Conservation (phyloP, 1,284 basidiomycete genomes). For the Naganishia albida region DNA sequence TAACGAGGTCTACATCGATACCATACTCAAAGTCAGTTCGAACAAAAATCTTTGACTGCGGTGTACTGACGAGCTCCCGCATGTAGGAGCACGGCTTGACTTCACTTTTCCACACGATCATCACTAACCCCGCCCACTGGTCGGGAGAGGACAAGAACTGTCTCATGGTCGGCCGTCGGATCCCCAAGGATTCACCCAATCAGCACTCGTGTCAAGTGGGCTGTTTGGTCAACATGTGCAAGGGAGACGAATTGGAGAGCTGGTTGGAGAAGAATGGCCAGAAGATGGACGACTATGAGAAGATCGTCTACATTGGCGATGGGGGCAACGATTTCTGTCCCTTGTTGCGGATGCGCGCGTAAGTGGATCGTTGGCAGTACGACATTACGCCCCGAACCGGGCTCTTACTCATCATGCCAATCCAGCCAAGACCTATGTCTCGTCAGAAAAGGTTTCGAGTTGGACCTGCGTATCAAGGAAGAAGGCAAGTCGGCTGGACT, state of each 20-base stretch:
- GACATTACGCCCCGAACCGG: background rate
- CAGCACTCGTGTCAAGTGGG: conserved; percentile 86
- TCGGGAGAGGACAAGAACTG: conserved; percentile 63
- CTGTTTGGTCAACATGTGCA: conserved; percentile 97
- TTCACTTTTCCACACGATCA: conserved; percentile 76
- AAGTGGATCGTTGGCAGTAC: conserved; percentile 42
- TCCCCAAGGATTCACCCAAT: conserved; percentile 67
- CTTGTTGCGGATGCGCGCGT: conserved; percentile 75
- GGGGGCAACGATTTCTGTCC: conserved; percentile 96
- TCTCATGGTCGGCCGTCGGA: conserved; percentile 72
- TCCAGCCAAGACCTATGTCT: conserved; percentile 72
- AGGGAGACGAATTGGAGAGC: conserved; percentile 86
- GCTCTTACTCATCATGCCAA: too few species aligned
- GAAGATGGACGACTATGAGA: conserved; percentile 62
- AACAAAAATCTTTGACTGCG: background rate
- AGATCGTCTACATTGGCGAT: conserved; percentile 89
- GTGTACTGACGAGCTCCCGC: conserved; percentile 25
- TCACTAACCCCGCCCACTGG: conserved; percentile 92
- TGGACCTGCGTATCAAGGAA: conserved; percentile 70
- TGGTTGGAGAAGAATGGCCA: conserved; percentile 70
- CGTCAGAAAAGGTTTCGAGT: conserved; percentile 72
- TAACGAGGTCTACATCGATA: conserved; percentile 77
- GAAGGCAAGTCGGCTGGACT: conserved; percentile 68
- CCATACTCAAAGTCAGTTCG: conserved; percentile 45
- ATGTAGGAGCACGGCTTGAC: conserved; percentile 70